These are phyloP conservation scores for Geum urbanum DNA, from an alignment of 306 rosid genomes.

Conservation along the genomic window DNA sequence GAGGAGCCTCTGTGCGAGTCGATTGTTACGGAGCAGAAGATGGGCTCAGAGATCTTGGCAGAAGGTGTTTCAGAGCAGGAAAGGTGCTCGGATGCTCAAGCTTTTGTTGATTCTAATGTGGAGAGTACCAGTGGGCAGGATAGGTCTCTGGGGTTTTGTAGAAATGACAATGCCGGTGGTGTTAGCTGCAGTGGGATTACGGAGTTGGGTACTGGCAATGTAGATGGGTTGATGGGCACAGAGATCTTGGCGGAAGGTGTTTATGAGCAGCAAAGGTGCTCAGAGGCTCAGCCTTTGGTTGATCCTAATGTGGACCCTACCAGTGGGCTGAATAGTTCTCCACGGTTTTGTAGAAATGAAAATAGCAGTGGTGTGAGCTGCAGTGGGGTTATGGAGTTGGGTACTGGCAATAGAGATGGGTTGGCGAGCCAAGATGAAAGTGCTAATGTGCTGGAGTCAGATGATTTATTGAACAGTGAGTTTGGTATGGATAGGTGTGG, in stretches of 20 bases:
- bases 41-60: conserved; percentile 36
- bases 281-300: conserved; percentile 26
- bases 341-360: conserved; percentile 19
- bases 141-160: conserved; percentile 20
- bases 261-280: conserved; percentile 43
- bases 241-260: conserved; percentile 41
- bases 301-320: conserved; percentile 31
- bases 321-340: conserved; percentile 21
- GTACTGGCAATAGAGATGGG: conserved; percentile 14
- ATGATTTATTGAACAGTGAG: conserved; percentile 33
- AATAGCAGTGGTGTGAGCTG: conserved; percentile 27
- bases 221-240: conserved; percentile 17
- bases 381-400: conserved; percentile 27
- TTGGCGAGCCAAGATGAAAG: conserved; percentile 6
- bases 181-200: conserved; percentile 26
- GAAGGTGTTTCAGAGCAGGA: conserved; percentile 46
- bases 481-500: conserved; percentile 28
- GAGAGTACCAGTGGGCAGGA: conserved; percentile 22
- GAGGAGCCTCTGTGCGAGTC: conserved; percentile 39
- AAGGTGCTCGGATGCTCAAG: conserved; percentile 32
- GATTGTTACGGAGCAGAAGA: conserved; percentile 32
- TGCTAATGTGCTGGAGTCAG: conserved; percentile 2
- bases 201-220: conserved; percentile 13
- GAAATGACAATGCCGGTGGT: conserved; percentile 26
- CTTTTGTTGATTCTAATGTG: conserved; percentile 29